Percentiles rank a stretch among this genome's conserved stretches.
Evolutionary conservation across 1,284 basidiomycete genomes (phyloP).

Genomic region (Apiotrichum akiyoshidainum): DNA sequence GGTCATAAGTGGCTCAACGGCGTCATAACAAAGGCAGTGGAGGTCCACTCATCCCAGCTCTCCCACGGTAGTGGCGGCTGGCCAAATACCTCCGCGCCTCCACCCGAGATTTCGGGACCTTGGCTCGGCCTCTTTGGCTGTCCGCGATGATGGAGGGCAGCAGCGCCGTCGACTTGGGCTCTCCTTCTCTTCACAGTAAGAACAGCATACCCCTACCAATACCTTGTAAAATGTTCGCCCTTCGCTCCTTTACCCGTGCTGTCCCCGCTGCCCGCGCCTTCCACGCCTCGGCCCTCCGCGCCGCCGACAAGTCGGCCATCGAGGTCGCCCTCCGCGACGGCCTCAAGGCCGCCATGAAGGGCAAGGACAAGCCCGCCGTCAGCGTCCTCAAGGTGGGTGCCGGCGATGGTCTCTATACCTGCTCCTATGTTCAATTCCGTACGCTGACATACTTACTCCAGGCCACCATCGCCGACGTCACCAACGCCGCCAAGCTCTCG

Average conservation of each 20-base stretch:
- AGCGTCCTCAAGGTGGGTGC: conserved; percentile 37
- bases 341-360: conserved; percentile 49
- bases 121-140: too few relatives aligned
- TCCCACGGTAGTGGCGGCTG: background rate
- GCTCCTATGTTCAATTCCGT: too few relatives aligned
- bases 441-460: conserved; percentile 9
- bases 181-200: too few relatives aligned
- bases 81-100: background rate
- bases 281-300: conserved; percentile 20
- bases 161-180: too few relatives aligned
- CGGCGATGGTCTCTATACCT: too few relatives aligned
- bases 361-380: conserved; percentile 37
- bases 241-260: conserved; percentile 6
- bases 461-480: conserved; percentile 45
- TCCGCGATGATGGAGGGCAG: too few relatives aligned
- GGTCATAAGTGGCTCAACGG: too few relatives aligned
- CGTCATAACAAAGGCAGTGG: too few relatives aligned
- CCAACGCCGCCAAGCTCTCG: conserved; percentile 37
- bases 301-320: conserved; percentile 21
- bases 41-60: background rate
- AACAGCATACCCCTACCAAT: too few relatives aligned
- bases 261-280: conserved; percentile 10
- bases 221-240: conserved; percentile 19
- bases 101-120: background rate
- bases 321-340: conserved; percentile 39